Percentiles rank a stretch among this genome's conserved stretches.
These are phyloP conservation scores for Juncus inflexus DNA, from an alignment of 176 grass and related monocot species.

Conservation along the genomic window DNA sequence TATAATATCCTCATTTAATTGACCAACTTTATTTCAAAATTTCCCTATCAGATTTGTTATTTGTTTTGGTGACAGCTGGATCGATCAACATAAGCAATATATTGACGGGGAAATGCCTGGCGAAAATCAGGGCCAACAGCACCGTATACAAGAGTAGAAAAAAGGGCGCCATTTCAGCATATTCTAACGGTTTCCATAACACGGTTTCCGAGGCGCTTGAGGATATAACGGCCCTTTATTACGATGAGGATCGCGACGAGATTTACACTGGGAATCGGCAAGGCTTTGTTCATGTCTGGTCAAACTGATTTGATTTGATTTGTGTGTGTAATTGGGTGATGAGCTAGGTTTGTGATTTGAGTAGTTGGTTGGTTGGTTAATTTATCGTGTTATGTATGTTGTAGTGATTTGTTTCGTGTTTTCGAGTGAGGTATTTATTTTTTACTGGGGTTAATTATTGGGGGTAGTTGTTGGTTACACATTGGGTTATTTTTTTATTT, in stretches of 20 bases:
- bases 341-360: no score
- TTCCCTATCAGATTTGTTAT: not conserved
- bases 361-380: no score
- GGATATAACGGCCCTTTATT: slow-evolving; percentile 85
- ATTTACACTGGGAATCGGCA: slow-evolving; percentile 82
- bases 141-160: slow-evolving; percentile 23
- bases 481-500: no score
- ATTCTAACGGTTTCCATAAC: slow-evolving; percentile 36
- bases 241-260: slow-evolving; percentile 83
- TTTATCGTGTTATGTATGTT: no score
- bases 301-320: slow-evolving; percentile 44
- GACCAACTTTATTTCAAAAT: not conserved
- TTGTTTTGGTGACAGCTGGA: slow-evolving; percentile 41
- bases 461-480: no score
- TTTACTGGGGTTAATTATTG: no score
- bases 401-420: no score
- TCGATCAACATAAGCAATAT: slow-evolving; percentile 96
- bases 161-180: slow-evolving; percentile 28
- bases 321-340: slow-evolving; percentile 15
- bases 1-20: not conserved
- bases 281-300: slow-evolving; percentile 90
- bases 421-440: no score
- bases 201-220: slow-evolving; percentile 63
- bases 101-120: slow-evolving; percentile 81
- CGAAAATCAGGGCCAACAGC: slow-evolving; percentile 46